phyloP scores from a whole-genome alignment of 176 grass and related monocot genomes.

The Typha latifolia region DNA sequence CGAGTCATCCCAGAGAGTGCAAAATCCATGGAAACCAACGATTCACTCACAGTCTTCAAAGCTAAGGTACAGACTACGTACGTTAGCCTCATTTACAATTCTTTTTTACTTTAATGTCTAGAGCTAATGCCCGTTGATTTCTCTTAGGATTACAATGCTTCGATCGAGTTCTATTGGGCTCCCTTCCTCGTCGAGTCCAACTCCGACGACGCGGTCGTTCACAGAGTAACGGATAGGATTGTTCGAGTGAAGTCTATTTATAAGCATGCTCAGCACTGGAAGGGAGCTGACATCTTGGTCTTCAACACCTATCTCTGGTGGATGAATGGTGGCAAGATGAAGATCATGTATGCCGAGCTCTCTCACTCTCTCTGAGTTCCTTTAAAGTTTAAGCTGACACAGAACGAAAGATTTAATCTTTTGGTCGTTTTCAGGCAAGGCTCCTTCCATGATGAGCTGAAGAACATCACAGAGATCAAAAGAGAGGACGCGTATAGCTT shows the following conservation, averaged over 20 bases:
- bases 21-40: constrained; percentile 45
- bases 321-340: constrained; percentile 31
- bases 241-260: constrained; percentile 48
- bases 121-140: neutral
- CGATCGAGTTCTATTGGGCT: constrained; percentile 69
- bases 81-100: neutral
- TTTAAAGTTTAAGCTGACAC: too few relatives aligned
- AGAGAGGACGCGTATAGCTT: constrained; percentile 32
- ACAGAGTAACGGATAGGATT: constrained; percentile 27
- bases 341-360: constrained; percentile 37
- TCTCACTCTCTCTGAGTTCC: neutral
- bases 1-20: constrained; percentile 34
- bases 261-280: constrained; percentile 37
- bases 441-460: constrained; percentile 34
- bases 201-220: constrained; percentile 34
- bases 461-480: constrained; percentile 50
- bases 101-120: neutral
- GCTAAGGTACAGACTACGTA: constrained; percentile 19
- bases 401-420: neutral
- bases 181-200: constrained; percentile 56
- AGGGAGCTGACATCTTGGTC: constrained; percentile 50
- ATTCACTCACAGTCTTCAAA: constrained; percentile 42
- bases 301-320: constrained; percentile 77
- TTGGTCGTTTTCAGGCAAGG: constrained; percentile 25
- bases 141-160: constrained; percentile 42